Percentiles rank a stretch among this genome's conserved stretches.
phyloP scores from a whole-genome alignment of 2,329 filamentous ascomycete genomes.

The Colletotrichum sp. region DNA sequence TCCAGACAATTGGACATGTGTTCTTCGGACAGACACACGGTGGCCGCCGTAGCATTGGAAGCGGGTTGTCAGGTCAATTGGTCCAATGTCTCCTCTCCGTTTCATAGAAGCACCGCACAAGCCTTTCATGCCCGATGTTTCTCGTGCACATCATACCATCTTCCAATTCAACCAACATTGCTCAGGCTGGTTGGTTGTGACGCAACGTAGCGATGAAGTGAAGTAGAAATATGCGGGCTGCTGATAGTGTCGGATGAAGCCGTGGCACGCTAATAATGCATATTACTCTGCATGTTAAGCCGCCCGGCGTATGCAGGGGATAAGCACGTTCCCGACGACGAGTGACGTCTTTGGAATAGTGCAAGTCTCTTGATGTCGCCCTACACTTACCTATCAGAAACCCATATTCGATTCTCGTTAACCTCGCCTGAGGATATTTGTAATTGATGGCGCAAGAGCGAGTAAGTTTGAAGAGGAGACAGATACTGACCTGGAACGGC shows the following conservation, averaged over 20 bases:
- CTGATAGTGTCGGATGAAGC: not conserved
- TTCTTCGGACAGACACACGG: constrained; percentile 1
- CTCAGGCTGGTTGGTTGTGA: not conserved
- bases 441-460: not conserved
- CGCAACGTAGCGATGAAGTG: not conserved
- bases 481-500: not conserved
- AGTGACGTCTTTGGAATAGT: not conserved
- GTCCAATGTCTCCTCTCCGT: not conserved
- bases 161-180: not conserved
- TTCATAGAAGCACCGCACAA: not conserved
- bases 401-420: not conserved
- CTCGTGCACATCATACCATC: not conserved
- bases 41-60: not conserved
- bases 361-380: not conserved
- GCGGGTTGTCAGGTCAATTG: not conserved
- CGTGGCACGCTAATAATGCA: not conserved
- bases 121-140: not conserved
- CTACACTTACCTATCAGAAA: not conserved
- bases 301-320: constrained; percentile 12
- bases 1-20: constrained; percentile 11
- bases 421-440: not conserved
- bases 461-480: not conserved
- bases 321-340: not conserved
- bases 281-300: not conserved
- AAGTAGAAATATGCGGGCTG: not conserved